Conservation (phyloP, 108 stramenopile genomes). For the Thalassiosira profunda region DNA sequence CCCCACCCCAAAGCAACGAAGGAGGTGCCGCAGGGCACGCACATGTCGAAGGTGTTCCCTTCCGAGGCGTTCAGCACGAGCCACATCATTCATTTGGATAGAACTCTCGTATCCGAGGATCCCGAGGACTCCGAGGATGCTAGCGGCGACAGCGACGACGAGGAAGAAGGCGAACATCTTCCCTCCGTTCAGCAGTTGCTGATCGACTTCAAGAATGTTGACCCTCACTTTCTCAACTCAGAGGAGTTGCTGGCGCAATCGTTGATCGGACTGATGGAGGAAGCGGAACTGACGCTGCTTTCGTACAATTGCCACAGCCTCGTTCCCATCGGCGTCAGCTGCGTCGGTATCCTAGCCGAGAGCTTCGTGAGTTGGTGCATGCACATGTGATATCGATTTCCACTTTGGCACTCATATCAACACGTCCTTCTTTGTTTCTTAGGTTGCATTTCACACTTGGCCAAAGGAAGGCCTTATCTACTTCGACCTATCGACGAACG, state of each 20-base stretch:
- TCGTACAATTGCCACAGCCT: slow-evolving; percentile 83
- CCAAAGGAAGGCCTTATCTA: slow-evolving; percentile 80
- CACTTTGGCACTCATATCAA: not conserved
- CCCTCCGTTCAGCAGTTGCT: slow-evolving; percentile 79
- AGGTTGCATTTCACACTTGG: slow-evolving; percentile 82
- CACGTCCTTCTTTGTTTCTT: not conserved
- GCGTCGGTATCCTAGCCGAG: slow-evolving; percentile 81
- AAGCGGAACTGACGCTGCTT: slow-evolving; percentile 63
- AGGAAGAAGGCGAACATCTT: slow-evolving; percentile 56
- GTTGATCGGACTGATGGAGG: slow-evolving; percentile 64
- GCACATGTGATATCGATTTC: slow-evolving; percentile 15
- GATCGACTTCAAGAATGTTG: slow-evolving; percentile 73
- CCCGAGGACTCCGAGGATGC: not conserved
- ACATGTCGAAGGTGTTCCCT: slow-evolving; percentile 67
- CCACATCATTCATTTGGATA: slow-evolving; percentile 40
- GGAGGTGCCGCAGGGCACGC: slow-evolving; percentile 57
- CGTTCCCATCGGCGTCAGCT: slow-evolving; percentile 70
- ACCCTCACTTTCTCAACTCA: slow-evolving; percentile 67
- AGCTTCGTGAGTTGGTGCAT: slow-evolving; percentile 24
- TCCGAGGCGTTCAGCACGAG: slow-evolving; percentile 24
- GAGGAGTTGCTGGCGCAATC: slow-evolving; percentile 61
- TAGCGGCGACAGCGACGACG: slow-evolving; percentile 6
- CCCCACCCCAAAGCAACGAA: slow-evolving; percentile 52
- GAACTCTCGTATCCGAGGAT: not conserved
- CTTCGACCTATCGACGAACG: slow-evolving; percentile 84